Evolutionary conservation across 108 stramenopile species (phyloP).

Genomic region (Conticribra guillardii): DNA sequence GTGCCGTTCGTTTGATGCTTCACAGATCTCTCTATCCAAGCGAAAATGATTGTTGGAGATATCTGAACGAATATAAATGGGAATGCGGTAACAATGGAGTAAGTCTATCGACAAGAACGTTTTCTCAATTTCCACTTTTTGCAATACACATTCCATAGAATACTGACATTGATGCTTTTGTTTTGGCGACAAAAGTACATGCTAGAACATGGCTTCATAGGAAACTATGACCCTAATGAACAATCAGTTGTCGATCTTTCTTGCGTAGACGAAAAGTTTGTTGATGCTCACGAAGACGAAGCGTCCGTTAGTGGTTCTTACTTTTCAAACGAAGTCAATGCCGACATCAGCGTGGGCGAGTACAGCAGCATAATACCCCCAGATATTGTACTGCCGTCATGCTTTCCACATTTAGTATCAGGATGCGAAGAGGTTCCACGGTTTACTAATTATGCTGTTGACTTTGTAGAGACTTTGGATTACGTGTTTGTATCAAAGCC

Average conservation of each 20-base stretch:
- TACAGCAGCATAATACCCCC: constrained; percentile 39
- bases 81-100: constrained; percentile 47
- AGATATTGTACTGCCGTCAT: constrained; percentile 26
- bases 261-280: constrained; percentile 28
- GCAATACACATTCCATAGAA: neutral
- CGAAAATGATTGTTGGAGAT: constrained; percentile 59
- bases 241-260: constrained; percentile 4
- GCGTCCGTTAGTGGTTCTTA: constrained; percentile 9
- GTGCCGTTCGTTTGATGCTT: constrained; percentile 52
- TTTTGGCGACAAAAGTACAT: constrained; percentile 8
- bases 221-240: constrained; percentile 14
- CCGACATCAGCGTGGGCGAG: neutral
- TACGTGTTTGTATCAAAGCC: constrained; percentile 58
- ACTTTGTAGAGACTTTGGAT: constrained; percentile 68
- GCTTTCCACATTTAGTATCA: constrained; percentile 57
- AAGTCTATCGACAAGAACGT: neutral
- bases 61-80: constrained; percentile 65
- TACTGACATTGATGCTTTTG: neutral
- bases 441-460: constrained; percentile 65
- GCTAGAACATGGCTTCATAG: constrained; percentile 39
- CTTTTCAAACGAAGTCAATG: constrained; percentile 15
- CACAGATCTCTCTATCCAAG: constrained; percentile 42
- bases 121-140: neutral
- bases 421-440: constrained; percentile 53
- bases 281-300: constrained; percentile 28